Conservation (phyloP, 345 rosid species). For the Crucihimalaya himalaica region DNA sequence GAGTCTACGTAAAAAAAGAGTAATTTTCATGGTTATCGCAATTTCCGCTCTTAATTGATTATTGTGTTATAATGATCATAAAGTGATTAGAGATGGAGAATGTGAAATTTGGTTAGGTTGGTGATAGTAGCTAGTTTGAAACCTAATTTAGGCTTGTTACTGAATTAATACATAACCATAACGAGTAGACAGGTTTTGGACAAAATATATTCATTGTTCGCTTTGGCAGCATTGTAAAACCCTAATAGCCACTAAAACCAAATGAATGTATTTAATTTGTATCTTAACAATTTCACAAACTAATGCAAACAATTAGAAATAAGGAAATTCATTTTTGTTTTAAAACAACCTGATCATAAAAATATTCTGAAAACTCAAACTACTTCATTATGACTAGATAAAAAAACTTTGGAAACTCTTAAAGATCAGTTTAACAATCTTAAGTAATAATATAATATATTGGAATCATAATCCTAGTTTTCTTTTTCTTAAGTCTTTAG, state of each 20-base stretch:
- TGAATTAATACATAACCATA: constrained; percentile 2
- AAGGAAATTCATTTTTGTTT: no score
- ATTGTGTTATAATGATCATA: background rate
- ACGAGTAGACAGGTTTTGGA: constrained; percentile 12
- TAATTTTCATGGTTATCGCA: background rate
- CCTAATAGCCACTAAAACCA: constrained; percentile 14
- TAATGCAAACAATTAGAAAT: no score
- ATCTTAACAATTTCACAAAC: no score
- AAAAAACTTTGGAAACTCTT: no score
- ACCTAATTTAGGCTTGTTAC: constrained; percentile 35
- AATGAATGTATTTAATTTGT: constrained; percentile 11
- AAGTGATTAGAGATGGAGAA: constrained; percentile 6
- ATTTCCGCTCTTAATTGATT: background rate
- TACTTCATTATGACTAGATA: no score
- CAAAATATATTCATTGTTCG: background rate
- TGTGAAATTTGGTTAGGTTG: constrained; percentile 28
- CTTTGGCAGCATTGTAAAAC: constrained; percentile 14
- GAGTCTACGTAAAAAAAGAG: constrained; percentile 30
- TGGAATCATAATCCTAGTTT: no score
- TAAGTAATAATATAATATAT: no score
- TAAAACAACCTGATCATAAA: no score
- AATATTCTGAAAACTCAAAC: no score
- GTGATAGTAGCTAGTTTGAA: constrained; percentile 29
- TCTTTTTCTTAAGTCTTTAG: no score
- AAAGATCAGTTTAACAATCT: no score